Conservation (phyloP, 768 basidiomycete genomes). For the Auricularia sp. region DNA sequence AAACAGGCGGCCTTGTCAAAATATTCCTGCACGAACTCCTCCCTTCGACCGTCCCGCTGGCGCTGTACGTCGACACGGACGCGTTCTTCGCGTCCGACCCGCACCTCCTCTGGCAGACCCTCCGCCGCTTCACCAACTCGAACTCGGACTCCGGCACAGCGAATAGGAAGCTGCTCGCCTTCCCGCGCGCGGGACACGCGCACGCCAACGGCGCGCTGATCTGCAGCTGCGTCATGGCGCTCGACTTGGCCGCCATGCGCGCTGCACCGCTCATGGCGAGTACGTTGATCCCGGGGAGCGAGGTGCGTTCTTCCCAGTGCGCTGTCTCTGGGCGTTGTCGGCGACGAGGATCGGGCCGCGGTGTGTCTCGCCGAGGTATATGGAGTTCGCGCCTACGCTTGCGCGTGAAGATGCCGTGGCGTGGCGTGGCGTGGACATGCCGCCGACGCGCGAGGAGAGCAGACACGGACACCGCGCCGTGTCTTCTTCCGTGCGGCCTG, state of each 20-base stretch:
- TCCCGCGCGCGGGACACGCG: constrained; percentile 17
- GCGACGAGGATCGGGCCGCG: no score
- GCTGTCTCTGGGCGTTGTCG: no score
- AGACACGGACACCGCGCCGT: no score
- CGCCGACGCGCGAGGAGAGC: no score
- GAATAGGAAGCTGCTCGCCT: constrained; percentile 29
- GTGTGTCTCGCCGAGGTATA: no score
- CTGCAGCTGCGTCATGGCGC: constrained; percentile 40
- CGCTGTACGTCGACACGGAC: constrained; percentile 45
- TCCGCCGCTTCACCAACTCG: constrained; percentile 26
- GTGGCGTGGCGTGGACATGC: no score
- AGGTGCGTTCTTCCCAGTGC: not conserved
- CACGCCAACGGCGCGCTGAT: not conserved
- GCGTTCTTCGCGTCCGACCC: constrained; percentile 42
- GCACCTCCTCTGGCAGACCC: constrained; percentile 32
- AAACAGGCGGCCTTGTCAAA: constrained; percentile 41
- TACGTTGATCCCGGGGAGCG: not conserved
- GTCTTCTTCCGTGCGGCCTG: no score
- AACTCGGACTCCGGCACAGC: no score
- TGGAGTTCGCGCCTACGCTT: no score
- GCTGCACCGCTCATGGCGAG: constrained; percentile 30
- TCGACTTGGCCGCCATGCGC: constrained; percentile 37
- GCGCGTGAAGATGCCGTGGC: no score
- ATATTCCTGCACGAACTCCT: constrained; percentile 44
- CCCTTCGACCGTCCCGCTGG: constrained; percentile 31